phyloP scores from a whole-genome alignment of 192 early-diverging fungal genomes.

The Backusella liffmaniae region DNA sequence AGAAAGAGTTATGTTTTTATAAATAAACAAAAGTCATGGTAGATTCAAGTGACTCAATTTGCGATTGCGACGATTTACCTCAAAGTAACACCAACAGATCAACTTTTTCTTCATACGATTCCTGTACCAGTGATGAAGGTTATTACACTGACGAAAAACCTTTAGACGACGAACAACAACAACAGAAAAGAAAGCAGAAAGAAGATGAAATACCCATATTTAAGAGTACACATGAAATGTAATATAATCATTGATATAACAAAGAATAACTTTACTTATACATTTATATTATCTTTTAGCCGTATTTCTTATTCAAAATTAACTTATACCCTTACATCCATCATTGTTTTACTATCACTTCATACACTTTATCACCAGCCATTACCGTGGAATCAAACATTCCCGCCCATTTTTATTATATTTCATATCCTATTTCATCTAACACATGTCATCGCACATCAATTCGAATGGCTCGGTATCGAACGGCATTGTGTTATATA shows the following conservation, averaged over 20 bases:
- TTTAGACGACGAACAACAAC: constrained; percentile 12
- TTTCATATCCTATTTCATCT: constrained; percentile 43
- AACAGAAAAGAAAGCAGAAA: not conserved
- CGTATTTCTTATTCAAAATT: constrained; percentile 36
- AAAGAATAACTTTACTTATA: not conserved
- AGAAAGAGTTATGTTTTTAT: not conserved
- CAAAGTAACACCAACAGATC: not conserved
- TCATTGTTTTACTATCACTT: constrained; percentile 25
- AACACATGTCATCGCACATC: constrained; percentile 43
- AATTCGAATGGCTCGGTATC: constrained; percentile 37
- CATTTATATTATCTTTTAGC: constrained; percentile 9
- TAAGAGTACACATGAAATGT: constrained; percentile 34
- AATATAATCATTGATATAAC: not conserved
- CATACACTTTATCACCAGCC: constrained; percentile 17
- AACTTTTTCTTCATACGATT: constrained; percentile 13
- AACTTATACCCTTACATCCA: constrained; percentile 36
- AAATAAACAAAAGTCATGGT: not conserved
- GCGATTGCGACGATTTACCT: not conserved
- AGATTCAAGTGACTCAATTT: constrained; percentile 6
- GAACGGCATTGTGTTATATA: constrained; percentile 55
- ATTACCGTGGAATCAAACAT: constrained; percentile 30
- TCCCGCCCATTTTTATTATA: constrained; percentile 32
- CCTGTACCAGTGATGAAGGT: constrained; percentile 24
- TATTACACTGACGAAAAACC: constrained; percentile 28
- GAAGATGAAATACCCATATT: constrained; percentile 36